phyloP scores from a whole-genome alignment of 805 yeast genomes.

The Jamesozyma spencerorum region DNA sequence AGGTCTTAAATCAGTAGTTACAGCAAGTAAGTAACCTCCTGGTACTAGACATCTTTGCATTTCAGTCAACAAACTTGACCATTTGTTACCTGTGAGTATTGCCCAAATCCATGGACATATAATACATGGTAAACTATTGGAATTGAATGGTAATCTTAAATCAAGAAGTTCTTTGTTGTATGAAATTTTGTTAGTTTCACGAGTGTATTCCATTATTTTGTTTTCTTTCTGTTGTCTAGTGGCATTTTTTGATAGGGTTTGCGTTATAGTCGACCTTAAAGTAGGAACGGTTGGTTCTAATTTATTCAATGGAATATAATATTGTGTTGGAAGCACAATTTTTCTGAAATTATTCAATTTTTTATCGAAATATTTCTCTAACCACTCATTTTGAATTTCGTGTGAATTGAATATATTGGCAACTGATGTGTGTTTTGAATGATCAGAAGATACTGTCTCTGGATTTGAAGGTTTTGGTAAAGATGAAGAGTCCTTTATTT shows the following conservation, averaged over 20 bases:
- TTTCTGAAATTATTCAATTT: slow-evolving; percentile 20
- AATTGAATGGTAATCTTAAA: slow-evolving; percentile 21
- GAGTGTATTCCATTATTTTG: neutral
- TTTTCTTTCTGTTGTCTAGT: neutral
- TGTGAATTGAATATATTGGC: too few species aligned
- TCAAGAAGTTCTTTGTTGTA: slow-evolving; percentile 19
- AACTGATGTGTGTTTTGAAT: too few species aligned
- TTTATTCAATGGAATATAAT: slow-evolving; percentile 6
- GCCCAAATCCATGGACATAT: slow-evolving; percentile 26
- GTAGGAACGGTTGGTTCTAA: neutral
- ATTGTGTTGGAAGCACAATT: slow-evolving; percentile 20
- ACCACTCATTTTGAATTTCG: slow-evolving; percentile 14
- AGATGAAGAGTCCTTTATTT: too few species aligned
- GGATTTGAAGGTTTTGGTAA: too few species aligned
- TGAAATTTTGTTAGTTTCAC: neutral
- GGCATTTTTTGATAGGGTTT: neutral
- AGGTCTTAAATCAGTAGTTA: slow-evolving; percentile 16
- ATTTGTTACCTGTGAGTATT: slow-evolving; percentile 17
- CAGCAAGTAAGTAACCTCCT: slow-evolving; percentile 24
- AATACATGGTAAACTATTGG: slow-evolving; percentile 20
- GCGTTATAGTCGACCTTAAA: neutral
- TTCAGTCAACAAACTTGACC: slow-evolving; percentile 24
- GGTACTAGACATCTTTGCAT: slow-evolving; percentile 21
- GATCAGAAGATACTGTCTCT: too few species aligned
- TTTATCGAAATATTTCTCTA: slow-evolving; percentile 20